phyloP scores from a whole-genome alignment of 371 early-diverging fungal genomes.

The Capillidium heterosporum region DNA sequence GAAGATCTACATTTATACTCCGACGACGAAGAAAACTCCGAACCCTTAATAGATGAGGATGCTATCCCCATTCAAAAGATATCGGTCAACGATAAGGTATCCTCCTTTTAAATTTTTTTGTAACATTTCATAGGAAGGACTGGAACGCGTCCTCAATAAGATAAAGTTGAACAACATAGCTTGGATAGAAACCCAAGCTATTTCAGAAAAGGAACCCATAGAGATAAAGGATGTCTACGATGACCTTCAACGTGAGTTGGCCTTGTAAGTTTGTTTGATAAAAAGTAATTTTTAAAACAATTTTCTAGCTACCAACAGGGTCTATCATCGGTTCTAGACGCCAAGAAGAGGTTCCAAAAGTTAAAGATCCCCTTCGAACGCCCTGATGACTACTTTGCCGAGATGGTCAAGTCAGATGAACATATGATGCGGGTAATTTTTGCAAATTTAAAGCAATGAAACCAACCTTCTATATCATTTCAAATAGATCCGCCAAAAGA shows the following conservation, averaged over 20 bases:
- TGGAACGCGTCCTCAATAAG: slow-evolving; percentile 36
- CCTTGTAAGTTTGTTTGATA: slow-evolving; percentile 31
- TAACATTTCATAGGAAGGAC: slow-evolving; percentile 23
- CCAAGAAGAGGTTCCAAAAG: slow-evolving; percentile 28
- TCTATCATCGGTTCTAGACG: slow-evolving; percentile 49
- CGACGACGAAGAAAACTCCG: slow-evolving; percentile 17
- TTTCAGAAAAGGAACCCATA: slow-evolving; percentile 41
- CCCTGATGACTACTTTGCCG: slow-evolving; percentile 85
- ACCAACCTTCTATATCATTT: not conserved
- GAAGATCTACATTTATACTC: slow-evolving; percentile 17
- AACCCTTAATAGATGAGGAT: slow-evolving; percentile 23
- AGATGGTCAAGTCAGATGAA: slow-evolving; percentile 89
- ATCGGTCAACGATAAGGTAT: slow-evolving; percentile 52
- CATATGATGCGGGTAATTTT: slow-evolving; percentile 59
- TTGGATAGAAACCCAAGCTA: slow-evolving; percentile 63
- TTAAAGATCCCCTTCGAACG: slow-evolving; percentile 56
- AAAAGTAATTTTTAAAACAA: not conserved
- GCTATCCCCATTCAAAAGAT: slow-evolving; percentile 36
- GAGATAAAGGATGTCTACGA: slow-evolving; percentile 47
- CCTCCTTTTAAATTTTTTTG: not conserved
- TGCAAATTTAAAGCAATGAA: not conserved
- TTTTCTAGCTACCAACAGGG: slow-evolving; percentile 48
- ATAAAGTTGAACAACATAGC: slow-evolving; percentile 46
- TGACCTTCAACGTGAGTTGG: slow-evolving; percentile 77
- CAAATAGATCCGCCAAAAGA: slow-evolving; percentile 44